Evolutionary conservation across 225 moss, liverwort and hornwort genomes (phyloP).

Genomic region (Straminergon stramineum): DNA sequence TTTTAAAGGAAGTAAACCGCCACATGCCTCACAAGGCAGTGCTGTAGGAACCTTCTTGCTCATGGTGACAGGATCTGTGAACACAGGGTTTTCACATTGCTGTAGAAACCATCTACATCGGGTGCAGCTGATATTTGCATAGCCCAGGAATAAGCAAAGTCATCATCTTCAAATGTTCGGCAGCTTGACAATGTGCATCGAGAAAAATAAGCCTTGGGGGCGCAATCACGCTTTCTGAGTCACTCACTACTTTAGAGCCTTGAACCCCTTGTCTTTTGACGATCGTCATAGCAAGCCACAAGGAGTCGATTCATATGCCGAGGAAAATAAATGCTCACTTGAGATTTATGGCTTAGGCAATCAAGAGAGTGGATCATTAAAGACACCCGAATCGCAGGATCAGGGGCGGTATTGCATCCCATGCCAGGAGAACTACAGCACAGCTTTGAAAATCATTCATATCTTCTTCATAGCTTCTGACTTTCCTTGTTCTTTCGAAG

Average conservation of each 20-base stretch:
- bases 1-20: conserved; percentile 17
- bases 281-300: neutral
- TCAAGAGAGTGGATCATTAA: neutral
- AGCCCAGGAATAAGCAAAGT: neutral
- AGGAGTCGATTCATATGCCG: neutral
- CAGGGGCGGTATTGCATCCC: neutral
- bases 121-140: neutral
- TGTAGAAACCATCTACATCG: neutral
- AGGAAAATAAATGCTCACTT: neutral
- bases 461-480: neutral
- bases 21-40: conserved; percentile 19
- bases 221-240: neutral
- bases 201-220: neutral
- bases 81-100: neutral
- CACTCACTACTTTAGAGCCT: neutral
- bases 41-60: neutral
- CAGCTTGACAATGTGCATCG: neutral
- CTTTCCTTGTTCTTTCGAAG: neutral
- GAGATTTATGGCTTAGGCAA: neutral
- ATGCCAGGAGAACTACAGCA: neutral
- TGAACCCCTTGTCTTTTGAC: neutral
- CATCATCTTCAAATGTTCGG: neutral
- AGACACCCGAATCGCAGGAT: neutral
- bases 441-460: neutral
- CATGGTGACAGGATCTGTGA: neutral